These are phyloP conservation scores for Hypoxylon intermedium DNA, from an alignment of 495 filamentous ascomycete genomes.

Conservation along the genomic window DNA sequence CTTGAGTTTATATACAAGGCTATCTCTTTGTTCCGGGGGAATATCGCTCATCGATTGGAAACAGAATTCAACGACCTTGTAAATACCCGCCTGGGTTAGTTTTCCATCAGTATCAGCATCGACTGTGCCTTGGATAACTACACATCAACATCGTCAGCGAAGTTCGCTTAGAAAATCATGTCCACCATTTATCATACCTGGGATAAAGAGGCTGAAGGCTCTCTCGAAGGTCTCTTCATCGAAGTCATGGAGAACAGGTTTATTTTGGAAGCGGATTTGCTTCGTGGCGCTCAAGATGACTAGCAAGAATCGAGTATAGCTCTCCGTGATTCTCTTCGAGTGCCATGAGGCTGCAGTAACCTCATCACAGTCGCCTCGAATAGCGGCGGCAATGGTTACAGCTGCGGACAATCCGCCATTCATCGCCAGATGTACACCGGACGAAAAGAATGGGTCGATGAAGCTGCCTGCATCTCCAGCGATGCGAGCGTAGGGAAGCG, in stretches of 20 bases:
- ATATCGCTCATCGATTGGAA: constrained; percentile 41
- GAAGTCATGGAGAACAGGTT: constrained; percentile 42
- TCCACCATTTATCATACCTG: constrained; percentile 41
- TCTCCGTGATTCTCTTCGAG: constrained; percentile 50
- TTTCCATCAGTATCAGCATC: constrained; percentile 44
- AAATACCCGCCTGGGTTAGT: constrained; percentile 44
- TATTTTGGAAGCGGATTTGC: constrained; percentile 53
- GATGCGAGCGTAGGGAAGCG: constrained; percentile 46
- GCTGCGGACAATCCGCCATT: constrained; percentile 56
- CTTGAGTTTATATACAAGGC: constrained; percentile 40
- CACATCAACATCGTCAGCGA: background rate
- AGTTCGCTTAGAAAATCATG: background rate
- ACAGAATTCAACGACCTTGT: constrained; percentile 51
- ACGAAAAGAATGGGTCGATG: constrained; percentile 55
- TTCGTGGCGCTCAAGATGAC: constrained; percentile 53
- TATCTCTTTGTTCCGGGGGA: constrained; percentile 28
- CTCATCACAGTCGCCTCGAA: constrained; percentile 50
- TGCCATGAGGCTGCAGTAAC: constrained; percentile 54
- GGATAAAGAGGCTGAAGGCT: constrained; percentile 54
- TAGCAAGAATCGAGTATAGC: constrained; percentile 60
- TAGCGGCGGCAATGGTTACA: constrained; percentile 41
- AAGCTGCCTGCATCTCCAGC: constrained; percentile 56
- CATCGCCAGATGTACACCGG: constrained; percentile 59
- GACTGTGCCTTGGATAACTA: constrained; percentile 53
- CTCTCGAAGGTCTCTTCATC: constrained; percentile 56